Evolutionary conservation across 768 basidiomycete species (phyloP), one percentile per base, ranked within the genome.

Genomic region (Mycena pura): DNA sequence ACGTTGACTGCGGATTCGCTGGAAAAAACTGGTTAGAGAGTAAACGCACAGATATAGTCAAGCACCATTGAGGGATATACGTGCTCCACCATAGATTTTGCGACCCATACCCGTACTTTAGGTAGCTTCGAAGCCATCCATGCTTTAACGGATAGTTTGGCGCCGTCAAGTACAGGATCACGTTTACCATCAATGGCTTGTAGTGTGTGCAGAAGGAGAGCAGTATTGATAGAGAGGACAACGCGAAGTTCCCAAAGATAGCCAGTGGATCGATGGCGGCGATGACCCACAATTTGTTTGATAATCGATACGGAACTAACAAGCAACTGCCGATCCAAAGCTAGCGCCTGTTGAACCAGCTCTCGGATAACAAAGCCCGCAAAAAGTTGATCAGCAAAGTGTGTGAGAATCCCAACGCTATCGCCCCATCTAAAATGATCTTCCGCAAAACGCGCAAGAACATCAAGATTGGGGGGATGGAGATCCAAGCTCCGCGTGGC

Each of bases 351-450:
- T 0, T 15, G 7, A 15, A 32, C 22, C 28, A 63, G 62, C 21
- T 50, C 56, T n/a, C 55, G 49, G 6, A 63, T 29, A 11, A 57
- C 50, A 5, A 57, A 22, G 13, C 47, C 56, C 2, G 50, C 47
- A 32, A 63, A 50, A 7, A 58, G 55, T 8, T 51, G 50, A 5
- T 57, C 43, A 0, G 62, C n/a, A 19, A 63, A 47, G 36, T 57
- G 62, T 4, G 6, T 15, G 21, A 63, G 55, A 5, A 63, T 57
- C 25, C 62, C 62, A 10, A 57, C 15, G 13, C 27, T 28, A 21
- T 52, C 15, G 8, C 62, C 62, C 62, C 62, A 63, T 15, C 17
- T 14, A 31, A 63, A 63, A 31, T 57, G 34, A 2, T 44, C 22
- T 19, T 54, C 49, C 1, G 62, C 56, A 34, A 63, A 58, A 8